Evolutionary conservation across 257 asterid species (phyloP).

Genomic region (Mitragyna speciosa): DNA sequence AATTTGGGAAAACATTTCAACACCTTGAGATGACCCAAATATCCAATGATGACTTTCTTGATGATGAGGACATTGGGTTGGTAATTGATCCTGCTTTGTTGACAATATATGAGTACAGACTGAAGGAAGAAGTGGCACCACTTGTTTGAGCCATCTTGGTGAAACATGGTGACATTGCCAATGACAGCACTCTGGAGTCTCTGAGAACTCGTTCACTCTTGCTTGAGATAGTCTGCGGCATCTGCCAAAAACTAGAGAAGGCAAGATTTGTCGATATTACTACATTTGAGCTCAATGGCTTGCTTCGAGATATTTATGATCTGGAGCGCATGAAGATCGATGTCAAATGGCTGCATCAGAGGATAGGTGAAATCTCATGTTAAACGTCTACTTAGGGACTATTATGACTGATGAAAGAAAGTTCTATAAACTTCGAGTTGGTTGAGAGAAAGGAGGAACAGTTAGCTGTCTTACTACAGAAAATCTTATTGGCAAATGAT

Average conservation of each 20-base stretch:
- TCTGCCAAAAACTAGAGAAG: conserved; percentile 2
- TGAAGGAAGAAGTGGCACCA: conserved; percentile 20
- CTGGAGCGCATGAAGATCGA: conserved; percentile 15
- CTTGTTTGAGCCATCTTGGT: conserved; percentile 15
- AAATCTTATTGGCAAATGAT: not conserved
- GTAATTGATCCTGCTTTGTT: conserved; percentile 7
- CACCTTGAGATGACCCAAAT: conserved; percentile 11
- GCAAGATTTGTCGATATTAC: conserved; percentile 6
- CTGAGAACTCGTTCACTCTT: not conserved
- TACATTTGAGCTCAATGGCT: not conserved
- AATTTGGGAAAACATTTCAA: too few species aligned
- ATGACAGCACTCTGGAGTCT: not conserved
- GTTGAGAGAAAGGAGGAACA: conserved; percentile 9
- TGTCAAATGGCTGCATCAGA: conserved; percentile 21
- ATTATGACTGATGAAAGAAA: not conserved
- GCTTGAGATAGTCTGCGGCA: conserved; percentile 15
- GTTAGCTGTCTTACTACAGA: not conserved
- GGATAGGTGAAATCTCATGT: conserved; percentile 6
- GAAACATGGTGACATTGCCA: conserved; percentile 23
- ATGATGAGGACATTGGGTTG: conserved; percentile 22
- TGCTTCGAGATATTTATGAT: conserved; percentile 12
- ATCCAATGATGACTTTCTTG: not conserved
- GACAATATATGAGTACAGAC: conserved; percentile 10
- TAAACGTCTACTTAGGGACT: conserved; percentile 6
- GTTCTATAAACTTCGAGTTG: not conserved